phyloP scores from a whole-genome alignment of 192 early-diverging fungal species.

The Coemansia sp. region DNA sequence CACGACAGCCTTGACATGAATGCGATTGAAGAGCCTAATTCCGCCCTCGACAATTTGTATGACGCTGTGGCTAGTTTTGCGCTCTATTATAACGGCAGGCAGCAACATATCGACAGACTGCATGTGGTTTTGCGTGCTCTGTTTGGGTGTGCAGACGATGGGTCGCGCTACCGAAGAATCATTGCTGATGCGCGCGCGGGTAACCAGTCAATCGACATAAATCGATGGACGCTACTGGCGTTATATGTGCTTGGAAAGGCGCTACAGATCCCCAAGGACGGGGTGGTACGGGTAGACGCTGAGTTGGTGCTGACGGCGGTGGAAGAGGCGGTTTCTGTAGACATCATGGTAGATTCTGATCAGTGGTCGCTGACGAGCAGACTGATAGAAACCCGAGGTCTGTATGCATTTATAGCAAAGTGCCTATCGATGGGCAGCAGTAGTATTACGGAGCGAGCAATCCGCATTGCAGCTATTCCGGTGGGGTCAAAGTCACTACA shows the following conservation, averaged over 20 bases:
- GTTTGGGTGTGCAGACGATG: constrained; percentile 9
- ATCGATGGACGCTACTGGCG: constrained; percentile 22
- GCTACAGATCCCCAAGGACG: constrained; percentile 7
- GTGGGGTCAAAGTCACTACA: constrained; percentile 8
- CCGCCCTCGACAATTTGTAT: background rate
- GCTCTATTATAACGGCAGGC: constrained; percentile 29
- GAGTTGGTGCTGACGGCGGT: constrained; percentile 2
- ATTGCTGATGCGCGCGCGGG: background rate
- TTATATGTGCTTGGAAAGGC: constrained; percentile 17
- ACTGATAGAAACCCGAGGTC: constrained; percentile 14
- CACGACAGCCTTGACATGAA: constrained; percentile 22
- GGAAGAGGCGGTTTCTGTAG: constrained; percentile 1
- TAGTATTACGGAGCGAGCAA: constrained; percentile 1
- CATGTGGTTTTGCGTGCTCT: constrained; percentile 21
- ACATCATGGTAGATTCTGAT: background rate
- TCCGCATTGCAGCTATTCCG: constrained; percentile 20
- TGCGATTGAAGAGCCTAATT: background rate
- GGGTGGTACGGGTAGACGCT: background rate
- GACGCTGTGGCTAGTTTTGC: constrained; percentile 18
- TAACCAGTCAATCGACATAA: background rate
- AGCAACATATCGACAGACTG: constrained; percentile 14
- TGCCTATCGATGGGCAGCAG: constrained; percentile 5
- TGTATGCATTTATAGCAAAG: constrained; percentile 35
- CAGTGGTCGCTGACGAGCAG: constrained; percentile 11
- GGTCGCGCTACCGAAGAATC: constrained; percentile 1